A percentile compares a stretch with the other conserved stretches of the same genome.
Evolutionary conservation across 495 filamentous ascomycete genomes (phyloP).

Genomic region (Penicillium subrubescens): DNA sequence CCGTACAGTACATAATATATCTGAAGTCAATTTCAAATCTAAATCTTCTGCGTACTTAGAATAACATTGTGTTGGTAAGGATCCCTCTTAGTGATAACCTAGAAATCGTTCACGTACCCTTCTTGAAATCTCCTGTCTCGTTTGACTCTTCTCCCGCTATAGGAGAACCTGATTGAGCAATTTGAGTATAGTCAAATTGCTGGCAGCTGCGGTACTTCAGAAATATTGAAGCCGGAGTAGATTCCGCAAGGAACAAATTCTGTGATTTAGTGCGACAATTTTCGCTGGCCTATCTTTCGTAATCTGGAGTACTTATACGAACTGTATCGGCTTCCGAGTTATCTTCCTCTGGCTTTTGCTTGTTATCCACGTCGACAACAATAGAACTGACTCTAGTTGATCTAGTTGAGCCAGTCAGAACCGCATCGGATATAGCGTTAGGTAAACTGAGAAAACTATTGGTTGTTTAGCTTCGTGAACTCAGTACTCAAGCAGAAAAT

Average conservation of each 20-base stretch:
- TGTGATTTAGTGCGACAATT: background rate
- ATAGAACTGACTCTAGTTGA: conserved; percentile 2
- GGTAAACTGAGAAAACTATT: conserved; percentile 2
- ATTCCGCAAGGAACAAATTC: conserved; percentile 1
- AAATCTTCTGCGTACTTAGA: background rate
- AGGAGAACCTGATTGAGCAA: background rate
- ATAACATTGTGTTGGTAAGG: background rate
- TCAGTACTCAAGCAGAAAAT: background rate
- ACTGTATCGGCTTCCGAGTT: conserved; percentile 1
- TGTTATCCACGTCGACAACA: background rate
- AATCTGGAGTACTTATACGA: conserved; percentile 1
- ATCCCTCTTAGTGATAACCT: background rate
- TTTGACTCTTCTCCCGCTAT: conserved; percentile 4
- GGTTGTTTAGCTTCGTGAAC: conserved; percentile 4
- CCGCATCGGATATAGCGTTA: background rate
- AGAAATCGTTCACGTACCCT: conserved; percentile 1
- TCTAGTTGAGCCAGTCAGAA: background rate
- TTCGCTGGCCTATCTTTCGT: conserved; percentile 2
- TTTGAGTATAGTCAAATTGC: background rate
- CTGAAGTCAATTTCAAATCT: background rate
- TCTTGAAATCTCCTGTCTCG: background rate
- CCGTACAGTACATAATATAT: background rate
- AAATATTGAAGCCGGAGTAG: conserved; percentile 5
- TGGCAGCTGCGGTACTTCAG: background rate
- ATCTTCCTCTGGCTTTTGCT: background rate